Percentiles rank a stretch among this genome's conserved stretches.
phyloP scores from a whole-genome alignment of 257 asterid species.

The Fraxinus anomala region DNA sequence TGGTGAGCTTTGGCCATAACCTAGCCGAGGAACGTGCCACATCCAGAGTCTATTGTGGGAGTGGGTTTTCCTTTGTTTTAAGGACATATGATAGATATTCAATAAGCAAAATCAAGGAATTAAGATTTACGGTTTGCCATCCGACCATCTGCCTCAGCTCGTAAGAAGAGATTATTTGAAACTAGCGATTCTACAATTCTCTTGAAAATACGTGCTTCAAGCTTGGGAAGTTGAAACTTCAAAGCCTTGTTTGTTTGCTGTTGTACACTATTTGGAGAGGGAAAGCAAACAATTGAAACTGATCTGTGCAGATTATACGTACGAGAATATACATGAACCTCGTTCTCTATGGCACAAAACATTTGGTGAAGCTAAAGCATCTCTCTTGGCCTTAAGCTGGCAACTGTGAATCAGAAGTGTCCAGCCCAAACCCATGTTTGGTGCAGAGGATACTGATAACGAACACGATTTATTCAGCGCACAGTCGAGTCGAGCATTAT shows the following conservation, averaged over 20 bases:
- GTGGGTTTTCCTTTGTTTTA: conserved; percentile 76
- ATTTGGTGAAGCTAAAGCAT: neutral
- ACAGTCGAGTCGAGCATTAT: neutral
- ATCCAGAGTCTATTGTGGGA: conserved; percentile 72
- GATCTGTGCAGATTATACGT: neutral
- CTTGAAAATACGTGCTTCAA: neutral
- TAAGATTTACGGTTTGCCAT: neutral
- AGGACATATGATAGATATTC: conserved; percentile 34
- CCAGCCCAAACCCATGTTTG: neutral
- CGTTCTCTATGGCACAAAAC: neutral
- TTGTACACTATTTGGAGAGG: neutral
- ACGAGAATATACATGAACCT: neutral
- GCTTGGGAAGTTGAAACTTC: neutral
- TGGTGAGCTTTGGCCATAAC: conserved; percentile 41
- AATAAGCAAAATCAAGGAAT: conserved; percentile 9
- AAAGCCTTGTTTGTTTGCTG: neutral
- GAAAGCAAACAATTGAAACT: neutral
- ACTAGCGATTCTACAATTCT: neutral
- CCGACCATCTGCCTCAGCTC: neutral
- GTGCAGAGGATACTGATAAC: neutral
- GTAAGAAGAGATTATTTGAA: conserved; percentile 1
- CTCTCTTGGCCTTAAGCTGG: neutral
- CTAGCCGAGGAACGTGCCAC: conserved; percentile 19
- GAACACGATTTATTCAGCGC: neutral
- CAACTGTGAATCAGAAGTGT: neutral